Percentiles rank a stretch among this genome's conserved stretches.
These are phyloP conservation scores for Sporothrix pallida DNA, from an alignment of 2,329 filamentous ascomycete genomes.

Conservation along the genomic window DNA sequence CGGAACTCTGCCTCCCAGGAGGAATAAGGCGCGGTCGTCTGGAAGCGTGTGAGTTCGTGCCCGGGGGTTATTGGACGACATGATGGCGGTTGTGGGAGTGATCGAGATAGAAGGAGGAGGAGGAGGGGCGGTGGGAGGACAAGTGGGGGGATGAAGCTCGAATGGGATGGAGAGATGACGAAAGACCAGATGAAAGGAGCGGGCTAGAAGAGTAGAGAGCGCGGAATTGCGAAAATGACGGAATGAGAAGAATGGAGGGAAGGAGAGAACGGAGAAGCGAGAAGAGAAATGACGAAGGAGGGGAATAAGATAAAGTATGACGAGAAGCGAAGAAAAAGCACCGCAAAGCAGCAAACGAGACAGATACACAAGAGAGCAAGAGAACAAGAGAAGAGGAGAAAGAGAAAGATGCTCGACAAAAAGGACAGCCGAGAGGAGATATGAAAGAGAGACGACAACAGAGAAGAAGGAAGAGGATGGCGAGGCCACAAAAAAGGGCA, in stretches of 20 bases:
- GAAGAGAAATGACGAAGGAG: background rate
- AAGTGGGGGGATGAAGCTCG: background rate
- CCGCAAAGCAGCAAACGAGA: background rate
- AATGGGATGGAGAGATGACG: constrained; percentile 3
- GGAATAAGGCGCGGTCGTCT: constrained; percentile 33
- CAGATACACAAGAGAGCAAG: background rate
- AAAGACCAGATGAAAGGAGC: constrained; percentile 24
- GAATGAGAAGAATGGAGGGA: background rate
- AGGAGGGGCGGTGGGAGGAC: constrained; percentile 12
- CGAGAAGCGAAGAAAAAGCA: background rate
- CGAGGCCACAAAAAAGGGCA: constrained; percentile 10
- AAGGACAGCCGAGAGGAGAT: background rate
- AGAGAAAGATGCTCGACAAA: background rate
- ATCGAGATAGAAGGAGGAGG: background rate
- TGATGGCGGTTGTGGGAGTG: constrained; percentile 19
- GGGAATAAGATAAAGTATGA: no score
- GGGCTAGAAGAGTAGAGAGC: background rate
- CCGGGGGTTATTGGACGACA: constrained; percentile 30
- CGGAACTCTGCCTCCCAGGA: constrained; percentile 11
- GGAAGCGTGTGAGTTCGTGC: constrained; percentile 37
- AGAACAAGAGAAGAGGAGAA: no score
- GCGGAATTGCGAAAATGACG: background rate
- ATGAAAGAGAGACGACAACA: background rate
- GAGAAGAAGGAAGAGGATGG: background rate
- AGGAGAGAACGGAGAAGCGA: background rate